phyloP scores from a whole-genome alignment of 345 rosid species.

The Ceriops decandra region DNA sequence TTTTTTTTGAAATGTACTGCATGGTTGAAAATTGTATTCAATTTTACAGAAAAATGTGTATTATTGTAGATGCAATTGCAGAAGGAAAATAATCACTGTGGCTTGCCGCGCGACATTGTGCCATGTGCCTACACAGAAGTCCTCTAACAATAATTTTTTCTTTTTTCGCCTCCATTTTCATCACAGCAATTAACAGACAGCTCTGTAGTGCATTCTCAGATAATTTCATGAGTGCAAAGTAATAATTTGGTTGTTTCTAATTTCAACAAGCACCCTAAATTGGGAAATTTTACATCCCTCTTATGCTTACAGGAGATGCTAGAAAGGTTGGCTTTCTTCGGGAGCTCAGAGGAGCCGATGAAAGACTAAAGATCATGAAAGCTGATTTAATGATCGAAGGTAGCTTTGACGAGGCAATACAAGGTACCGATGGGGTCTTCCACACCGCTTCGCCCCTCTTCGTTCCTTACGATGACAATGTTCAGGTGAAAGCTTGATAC shows the following conservation, averaged over 20 bases:
- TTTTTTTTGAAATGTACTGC: neutral
- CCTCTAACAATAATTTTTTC: neutral
- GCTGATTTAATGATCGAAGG: conserved; percentile 64
- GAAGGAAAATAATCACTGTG: no score
- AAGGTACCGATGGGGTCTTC: conserved; percentile 80
- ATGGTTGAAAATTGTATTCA: no score
- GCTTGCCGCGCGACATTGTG: no score
- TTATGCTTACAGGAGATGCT: conserved; percentile 35
- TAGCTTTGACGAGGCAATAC: conserved; percentile 66
- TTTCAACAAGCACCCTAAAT: neutral
- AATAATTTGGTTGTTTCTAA: no score
- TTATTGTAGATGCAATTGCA: no score
- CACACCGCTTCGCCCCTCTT: conserved; percentile 84
- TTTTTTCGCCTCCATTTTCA: neutral
- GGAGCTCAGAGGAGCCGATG: conserved; percentile 58
- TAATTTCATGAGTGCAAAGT: no score
- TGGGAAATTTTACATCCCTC: neutral
- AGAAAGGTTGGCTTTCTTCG: conserved; percentile 52
- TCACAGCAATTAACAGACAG: no score
- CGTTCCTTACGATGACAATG: conserved; percentile 53
- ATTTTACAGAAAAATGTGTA: no score
- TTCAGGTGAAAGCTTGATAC: conserved; percentile 35
- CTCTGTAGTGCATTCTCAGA: no score
- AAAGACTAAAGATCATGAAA: conserved; percentile 56
- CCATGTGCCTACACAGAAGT: no score